phyloP scores from a whole-genome alignment of 345 rosid genomes.

The Durio zibethinus region DNA sequence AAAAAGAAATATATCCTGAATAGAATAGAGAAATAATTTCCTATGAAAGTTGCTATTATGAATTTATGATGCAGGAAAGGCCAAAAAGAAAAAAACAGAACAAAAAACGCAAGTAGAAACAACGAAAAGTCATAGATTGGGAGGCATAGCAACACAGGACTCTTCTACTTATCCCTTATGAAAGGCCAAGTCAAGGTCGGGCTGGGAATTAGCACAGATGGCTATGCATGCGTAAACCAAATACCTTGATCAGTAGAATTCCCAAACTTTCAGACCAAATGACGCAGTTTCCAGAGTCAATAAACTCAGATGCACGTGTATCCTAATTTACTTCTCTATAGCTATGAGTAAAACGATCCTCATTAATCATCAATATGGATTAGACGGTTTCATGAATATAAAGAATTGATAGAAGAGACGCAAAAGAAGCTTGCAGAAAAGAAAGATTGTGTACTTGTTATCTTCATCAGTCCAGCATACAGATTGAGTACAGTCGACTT shows the following conservation, averaged over 20 bases:
- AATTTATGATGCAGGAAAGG: constrained; percentile 9
- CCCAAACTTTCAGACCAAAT: not conserved
- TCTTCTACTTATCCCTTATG: not conserved
- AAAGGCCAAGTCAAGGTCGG: not conserved
- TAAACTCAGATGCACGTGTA: not conserved
- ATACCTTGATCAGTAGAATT: not conserved
- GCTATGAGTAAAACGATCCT: not conserved
- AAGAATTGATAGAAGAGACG: constrained; percentile 1
- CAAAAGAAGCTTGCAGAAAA: too few relatives aligned
- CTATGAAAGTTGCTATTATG: not conserved
- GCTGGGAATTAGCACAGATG: not conserved
- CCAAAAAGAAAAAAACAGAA: not conserved
- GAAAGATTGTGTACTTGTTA: constrained; percentile 36
- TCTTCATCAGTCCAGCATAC: constrained; percentile 52
- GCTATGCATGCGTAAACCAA: not conserved
- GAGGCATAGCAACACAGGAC: not conserved
- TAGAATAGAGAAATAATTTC: not conserved
- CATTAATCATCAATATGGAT: not conserved
- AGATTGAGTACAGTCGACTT: constrained; percentile 36
- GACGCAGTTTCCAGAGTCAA: not conserved
- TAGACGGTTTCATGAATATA: not conserved
- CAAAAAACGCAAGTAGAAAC: not conserved
- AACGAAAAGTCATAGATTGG: not conserved
- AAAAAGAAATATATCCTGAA: not conserved
- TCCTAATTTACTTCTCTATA: not conserved